These are phyloP conservation scores for Henningerozyma blattae DNA, from an alignment of 805 yeast species.

Conservation along the genomic window DNA sequence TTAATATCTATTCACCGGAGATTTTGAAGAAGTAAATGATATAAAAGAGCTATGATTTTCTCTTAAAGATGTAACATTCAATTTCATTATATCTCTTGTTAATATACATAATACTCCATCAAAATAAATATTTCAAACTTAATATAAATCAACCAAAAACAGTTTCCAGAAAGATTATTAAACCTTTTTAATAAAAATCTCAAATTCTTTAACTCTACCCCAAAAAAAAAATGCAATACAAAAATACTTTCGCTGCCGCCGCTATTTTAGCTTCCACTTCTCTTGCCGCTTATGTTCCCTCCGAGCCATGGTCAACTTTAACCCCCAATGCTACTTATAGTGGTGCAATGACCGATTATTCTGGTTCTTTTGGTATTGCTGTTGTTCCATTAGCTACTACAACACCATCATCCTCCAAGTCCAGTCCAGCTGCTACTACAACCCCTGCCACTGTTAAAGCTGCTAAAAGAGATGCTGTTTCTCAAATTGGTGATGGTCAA, in stretches of 20 bases:
- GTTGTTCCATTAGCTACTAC: constrained; percentile 28
- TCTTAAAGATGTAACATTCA: no score
- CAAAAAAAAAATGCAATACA: constrained; percentile 12
- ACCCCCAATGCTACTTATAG: constrained; percentile 26
- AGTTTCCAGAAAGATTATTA: no score
- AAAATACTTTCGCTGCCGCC: constrained; percentile 7
- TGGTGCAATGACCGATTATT: constrained; percentile 25
- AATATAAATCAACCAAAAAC: no score
- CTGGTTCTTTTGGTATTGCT: constrained; percentile 30
- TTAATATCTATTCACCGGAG: no score
- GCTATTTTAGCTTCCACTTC: constrained; percentile 14
- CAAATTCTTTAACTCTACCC: constrained; percentile 2
- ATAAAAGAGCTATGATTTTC: no score
- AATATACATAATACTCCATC: no score
- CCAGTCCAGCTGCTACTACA: constrained; percentile 26
- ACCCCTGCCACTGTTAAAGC: constrained; percentile 18
- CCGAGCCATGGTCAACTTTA: constrained; percentile 29
- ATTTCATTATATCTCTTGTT: no score
- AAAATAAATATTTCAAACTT: no score
- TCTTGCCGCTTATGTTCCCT: constrained; percentile 11
- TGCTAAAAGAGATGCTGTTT: constrained; percentile 32
- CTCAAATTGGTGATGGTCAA: constrained; percentile 55
- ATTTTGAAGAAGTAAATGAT: no score
- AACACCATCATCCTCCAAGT: constrained; percentile 25
- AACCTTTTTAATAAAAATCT: no score